These are phyloP conservation scores for Russula dissimulans DNA, from an alignment of 768 basidiomycete species.

Conservation along the genomic window DNA sequence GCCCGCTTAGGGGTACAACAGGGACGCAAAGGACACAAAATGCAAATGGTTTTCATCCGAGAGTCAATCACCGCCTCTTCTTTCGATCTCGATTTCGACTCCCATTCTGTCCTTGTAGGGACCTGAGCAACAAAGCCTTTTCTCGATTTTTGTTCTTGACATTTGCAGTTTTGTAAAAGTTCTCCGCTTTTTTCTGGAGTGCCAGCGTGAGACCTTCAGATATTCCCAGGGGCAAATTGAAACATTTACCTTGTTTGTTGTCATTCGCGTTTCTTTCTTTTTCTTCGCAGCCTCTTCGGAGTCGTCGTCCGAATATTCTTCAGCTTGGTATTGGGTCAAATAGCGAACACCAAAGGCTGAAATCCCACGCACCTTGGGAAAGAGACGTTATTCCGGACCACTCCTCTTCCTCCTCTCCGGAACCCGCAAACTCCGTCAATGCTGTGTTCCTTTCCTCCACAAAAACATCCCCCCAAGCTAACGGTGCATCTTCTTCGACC, in stretches of 20 bases:
- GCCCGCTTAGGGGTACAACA: too few species aligned
- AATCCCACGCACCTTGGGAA: slow-evolving; percentile 12
- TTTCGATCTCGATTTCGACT: slow-evolving; percentile 9
- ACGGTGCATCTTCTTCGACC: slow-evolving; percentile 33
- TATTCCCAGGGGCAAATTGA: not conserved
- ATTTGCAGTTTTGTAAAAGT: slow-evolving; percentile 80
- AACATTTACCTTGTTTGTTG: slow-evolving; percentile 72
- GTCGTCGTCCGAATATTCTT: slow-evolving; percentile 28
- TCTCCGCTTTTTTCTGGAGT: slow-evolving; percentile 71
- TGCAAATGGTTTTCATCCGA: too few species aligned
- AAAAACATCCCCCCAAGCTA: slow-evolving; percentile 87
- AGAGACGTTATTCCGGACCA: slow-evolving; percentile 16
- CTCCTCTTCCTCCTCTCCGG: slow-evolving; percentile 22
- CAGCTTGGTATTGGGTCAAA: slow-evolving; percentile 21
- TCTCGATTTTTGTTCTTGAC: slow-evolving; percentile 81
- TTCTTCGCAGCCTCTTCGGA: slow-evolving; percentile 27
- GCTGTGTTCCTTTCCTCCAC: slow-evolving; percentile 32
- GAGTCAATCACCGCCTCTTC: slow-evolving; percentile 4
- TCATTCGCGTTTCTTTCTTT: slow-evolving; percentile 66
- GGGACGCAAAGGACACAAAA: too few species aligned
- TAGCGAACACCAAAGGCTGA: not conserved
- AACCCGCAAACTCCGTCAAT: slow-evolving; percentile 10
- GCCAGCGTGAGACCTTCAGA: not conserved
- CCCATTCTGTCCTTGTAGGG: slow-evolving; percentile 26
- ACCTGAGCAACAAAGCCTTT: slow-evolving; percentile 52